A percentile compares a stretch with the other conserved stretches of the same genome.
These are phyloP conservation scores for Canna indica DNA, from an alignment of 176 grass and related monocot species.

Conservation along the genomic window DNA sequence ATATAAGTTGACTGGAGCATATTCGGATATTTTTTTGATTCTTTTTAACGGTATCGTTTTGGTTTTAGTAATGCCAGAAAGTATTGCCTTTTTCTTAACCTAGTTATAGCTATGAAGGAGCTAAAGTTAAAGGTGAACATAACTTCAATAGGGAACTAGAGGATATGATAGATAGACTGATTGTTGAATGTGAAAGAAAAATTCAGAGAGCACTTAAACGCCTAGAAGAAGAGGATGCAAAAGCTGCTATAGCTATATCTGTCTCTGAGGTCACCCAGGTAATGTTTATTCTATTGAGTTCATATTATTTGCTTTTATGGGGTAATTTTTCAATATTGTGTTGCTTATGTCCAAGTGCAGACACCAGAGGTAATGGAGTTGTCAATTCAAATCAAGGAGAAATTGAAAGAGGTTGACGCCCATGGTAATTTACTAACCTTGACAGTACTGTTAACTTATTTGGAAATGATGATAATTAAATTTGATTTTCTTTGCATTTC, in stretches of 20 bases:
- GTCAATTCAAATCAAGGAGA: slow-evolving; percentile 93
- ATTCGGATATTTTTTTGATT: too few relatives aligned
- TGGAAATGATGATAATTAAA: neutral
- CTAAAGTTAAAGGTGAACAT: slow-evolving; percentile 60
- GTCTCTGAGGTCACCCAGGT: slow-evolving; percentile 80
- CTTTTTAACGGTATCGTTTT: too few relatives aligned
- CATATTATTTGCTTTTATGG: neutral
- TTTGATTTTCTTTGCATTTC: neutral
- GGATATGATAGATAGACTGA: slow-evolving; percentile 81
- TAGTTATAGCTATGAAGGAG: slow-evolving; percentile 77
- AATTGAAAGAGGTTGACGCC: slow-evolving; percentile 60
- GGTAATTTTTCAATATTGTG: neutral
- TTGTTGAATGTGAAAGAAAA: slow-evolving; percentile 95
- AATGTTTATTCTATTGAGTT: neutral
- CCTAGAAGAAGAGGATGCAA: slow-evolving; percentile 79
- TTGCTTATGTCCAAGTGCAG: slow-evolving; percentile 21
- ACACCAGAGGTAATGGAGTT: slow-evolving; percentile 62
- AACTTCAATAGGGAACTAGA: slow-evolving; percentile 79
- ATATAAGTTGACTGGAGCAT: too few relatives aligned
- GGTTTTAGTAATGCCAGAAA: neutral
- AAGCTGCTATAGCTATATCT: slow-evolving; percentile 96
- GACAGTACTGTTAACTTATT: too few relatives aligned
- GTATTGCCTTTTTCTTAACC: slow-evolving; percentile 29
- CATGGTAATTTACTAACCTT: slow-evolving; percentile 37
- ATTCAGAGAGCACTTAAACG: slow-evolving; percentile 90